A percentile compares a stretch with the other conserved stretches of the same genome.
Evolutionary conservation across 2,329 filamentous ascomycete genomes (phyloP).

Genomic region (Lasiodiplodia hormozganensis): DNA sequence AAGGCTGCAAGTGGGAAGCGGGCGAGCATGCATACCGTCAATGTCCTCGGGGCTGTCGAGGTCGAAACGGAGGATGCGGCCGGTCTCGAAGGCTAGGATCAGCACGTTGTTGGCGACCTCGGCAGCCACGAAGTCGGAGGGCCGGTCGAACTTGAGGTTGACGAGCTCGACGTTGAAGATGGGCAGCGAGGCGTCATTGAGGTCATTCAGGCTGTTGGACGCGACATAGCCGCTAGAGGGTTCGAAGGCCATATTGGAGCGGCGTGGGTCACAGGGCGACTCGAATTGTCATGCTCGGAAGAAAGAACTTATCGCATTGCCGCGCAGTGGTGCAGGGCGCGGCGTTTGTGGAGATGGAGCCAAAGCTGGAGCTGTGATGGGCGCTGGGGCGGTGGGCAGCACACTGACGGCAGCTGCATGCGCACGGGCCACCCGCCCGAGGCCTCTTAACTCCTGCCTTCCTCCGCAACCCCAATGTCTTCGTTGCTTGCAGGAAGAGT

Average conservation of each 20-base stretch:
- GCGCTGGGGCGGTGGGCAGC: neutral
- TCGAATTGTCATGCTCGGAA: neutral
- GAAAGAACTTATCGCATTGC: neutral
- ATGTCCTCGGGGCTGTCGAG: conserved; percentile 93
- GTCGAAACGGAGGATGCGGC: conserved; percentile 92
- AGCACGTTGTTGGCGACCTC: conserved; percentile 98
- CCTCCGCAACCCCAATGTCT: neutral
- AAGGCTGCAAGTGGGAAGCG: neutral
- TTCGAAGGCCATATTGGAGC: conserved; percentile 69
- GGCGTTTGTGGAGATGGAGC: conserved; percentile 2
- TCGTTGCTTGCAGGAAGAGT: conserved; percentile 2
- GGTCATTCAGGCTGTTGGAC: conserved; percentile 66
- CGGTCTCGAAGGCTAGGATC: conserved; percentile 88
- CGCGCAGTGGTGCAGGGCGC: neutral
- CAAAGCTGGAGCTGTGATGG: neutral
- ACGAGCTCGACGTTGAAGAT: conserved; percentile 96
- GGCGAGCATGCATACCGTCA: conserved; percentile 58
- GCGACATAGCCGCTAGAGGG: conserved; percentile 74
- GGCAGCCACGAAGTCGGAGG: conserved; percentile 93
- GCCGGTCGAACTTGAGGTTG: conserved; percentile 91
- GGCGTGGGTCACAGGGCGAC: neutral
- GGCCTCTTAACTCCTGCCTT: neutral
- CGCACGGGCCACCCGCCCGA: neutral
- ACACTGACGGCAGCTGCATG: neutral
- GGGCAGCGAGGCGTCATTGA: conserved; percentile 70